Percentiles rank a stretch among this genome's conserved stretches.
Evolutionary conservation across 164 flowering plant genomes (phyloP).

Genomic region (Liquidambar formosana): DNA sequence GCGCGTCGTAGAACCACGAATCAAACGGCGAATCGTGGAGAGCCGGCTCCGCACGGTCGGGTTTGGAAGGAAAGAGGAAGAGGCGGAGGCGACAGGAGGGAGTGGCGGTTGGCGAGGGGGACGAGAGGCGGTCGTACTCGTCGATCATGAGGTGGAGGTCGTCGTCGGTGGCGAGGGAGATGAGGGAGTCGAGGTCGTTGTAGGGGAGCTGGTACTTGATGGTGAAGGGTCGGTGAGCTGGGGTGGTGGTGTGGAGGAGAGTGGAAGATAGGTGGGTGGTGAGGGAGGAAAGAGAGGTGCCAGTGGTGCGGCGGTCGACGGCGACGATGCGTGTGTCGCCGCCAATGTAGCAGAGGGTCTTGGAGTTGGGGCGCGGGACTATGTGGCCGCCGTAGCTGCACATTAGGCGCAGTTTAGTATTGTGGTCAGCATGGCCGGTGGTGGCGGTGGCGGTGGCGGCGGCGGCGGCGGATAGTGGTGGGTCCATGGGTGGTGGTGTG

Average conservation of each 20-base stretch:
- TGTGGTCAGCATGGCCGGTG: background rate
- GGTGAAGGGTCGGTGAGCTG: slow-evolving; percentile 23
- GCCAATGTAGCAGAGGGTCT: slow-evolving; percentile 40
- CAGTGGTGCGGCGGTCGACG: slow-evolving; percentile 22
- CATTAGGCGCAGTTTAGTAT: slow-evolving; percentile 45
- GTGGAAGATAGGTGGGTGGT: slow-evolving; percentile 26
- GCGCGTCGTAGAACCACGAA: slow-evolving; percentile 42
- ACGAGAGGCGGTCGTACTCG: slow-evolving; percentile 31
- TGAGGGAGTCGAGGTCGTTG: slow-evolving; percentile 44
- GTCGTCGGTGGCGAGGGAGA: slow-evolving; percentile 41
- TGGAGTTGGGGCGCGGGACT: slow-evolving; percentile 35
- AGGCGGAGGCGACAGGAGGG: slow-evolving; percentile 34
- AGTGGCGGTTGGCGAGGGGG: too few species aligned
- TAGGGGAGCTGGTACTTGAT: slow-evolving; percentile 51
- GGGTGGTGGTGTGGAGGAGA: slow-evolving; percentile 20
- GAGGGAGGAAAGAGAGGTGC: slow-evolving; percentile 25
- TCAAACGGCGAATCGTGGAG: slow-evolving; percentile 34
- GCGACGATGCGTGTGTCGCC: slow-evolving; percentile 51
- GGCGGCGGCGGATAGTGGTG: background rate
- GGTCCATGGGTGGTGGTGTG: background rate
- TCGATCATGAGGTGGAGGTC: slow-evolving; percentile 41
- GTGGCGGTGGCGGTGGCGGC: slow-evolving; percentile 16
- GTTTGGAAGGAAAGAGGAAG: slow-evolving; percentile 31
- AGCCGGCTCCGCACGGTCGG: background rate
- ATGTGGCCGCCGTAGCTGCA: slow-evolving; percentile 52